Conservation (phyloP, 208 protist species). For the Trypanosoma rangeli region DNA sequence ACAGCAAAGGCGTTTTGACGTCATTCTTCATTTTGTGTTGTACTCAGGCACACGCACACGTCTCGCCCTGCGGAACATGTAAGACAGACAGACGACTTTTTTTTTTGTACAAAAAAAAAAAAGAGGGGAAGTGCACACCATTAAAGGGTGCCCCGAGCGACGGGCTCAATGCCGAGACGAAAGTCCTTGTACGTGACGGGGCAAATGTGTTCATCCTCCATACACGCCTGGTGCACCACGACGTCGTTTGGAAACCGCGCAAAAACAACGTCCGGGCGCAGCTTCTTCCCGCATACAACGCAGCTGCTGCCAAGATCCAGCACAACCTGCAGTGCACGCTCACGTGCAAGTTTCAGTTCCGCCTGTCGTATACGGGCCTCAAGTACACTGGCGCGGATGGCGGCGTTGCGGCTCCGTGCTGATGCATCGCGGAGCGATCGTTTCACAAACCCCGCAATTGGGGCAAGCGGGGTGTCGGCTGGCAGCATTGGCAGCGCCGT, state of each 20-base stretch:
- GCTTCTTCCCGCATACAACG: conserved; percentile 53
- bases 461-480: conserved; percentile 40
- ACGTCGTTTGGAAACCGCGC: conserved; percentile 63
- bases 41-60: too few species aligned
- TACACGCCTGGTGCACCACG: conserved; percentile 67
- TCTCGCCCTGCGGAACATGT: too few species aligned
- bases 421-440: conserved; percentile 40
- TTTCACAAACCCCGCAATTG: conserved; percentile 49
- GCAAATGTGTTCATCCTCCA: conserved; percentile 52
- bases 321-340: conserved; percentile 29
- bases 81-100: too few species aligned
- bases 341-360: conserved; percentile 28
- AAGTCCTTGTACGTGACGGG: conserved; percentile 37
- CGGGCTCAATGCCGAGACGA: conserved; percentile 14
- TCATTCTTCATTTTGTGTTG: too few species aligned
- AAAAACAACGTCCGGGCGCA: conserved; percentile 62
- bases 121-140: conserved; percentile 10
- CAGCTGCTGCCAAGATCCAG: conserved; percentile 42
- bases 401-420: conserved; percentile 32
- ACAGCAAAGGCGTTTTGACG: too few species aligned
- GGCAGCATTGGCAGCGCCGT: conserved; percentile 66
- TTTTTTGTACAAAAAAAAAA: not conserved
- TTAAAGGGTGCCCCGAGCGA: conserved; percentile 13
- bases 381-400: conserved; percentile 39
- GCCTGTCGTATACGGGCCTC: conserved; percentile 24